Conservation (phyloP, 2,329 filamentous ascomycete species). For the Acrodontium crateriforme region DNA sequence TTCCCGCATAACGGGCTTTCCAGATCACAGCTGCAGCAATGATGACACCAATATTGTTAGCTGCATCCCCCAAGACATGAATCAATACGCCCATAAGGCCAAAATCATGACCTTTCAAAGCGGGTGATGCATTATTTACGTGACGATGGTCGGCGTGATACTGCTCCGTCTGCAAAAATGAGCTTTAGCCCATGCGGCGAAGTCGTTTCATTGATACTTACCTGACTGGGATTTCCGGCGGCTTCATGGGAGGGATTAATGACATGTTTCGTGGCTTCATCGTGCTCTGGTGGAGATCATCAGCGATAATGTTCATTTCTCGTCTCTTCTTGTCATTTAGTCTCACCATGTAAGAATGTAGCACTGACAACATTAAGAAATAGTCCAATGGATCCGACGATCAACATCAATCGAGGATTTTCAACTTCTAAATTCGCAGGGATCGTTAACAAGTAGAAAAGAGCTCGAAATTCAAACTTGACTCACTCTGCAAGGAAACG, state of each 20-base stretch:
- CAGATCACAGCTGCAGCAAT: conserved; percentile 50
- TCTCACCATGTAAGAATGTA: conserved; percentile 35
- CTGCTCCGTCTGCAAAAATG: not conserved
- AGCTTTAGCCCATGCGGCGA: too few relatives aligned
- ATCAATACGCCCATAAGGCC: conserved; percentile 57
- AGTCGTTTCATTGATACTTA: too few relatives aligned
- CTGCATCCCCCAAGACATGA: conserved; percentile 58
- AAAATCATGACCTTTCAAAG: conserved; percentile 44
- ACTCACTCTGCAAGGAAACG: conserved; percentile 33
- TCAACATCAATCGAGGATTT: conserved; percentile 51
- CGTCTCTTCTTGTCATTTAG: not conserved
- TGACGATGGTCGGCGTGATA: conserved; percentile 2
- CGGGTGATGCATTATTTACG: too few relatives aligned
- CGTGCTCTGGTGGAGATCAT: too few relatives aligned
- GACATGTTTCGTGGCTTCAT: not conserved
- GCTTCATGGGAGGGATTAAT: not conserved
- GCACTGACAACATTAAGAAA: conserved; percentile 53
- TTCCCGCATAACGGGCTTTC: conserved; percentile 41
- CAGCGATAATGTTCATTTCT: too few relatives aligned
- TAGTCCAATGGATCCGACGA: conserved; percentile 55
- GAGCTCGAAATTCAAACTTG: conserved; percentile 24
- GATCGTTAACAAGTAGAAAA: not conserved
- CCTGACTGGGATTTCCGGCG: too few relatives aligned
- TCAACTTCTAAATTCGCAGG: conserved; percentile 53
- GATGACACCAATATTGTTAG: conserved; percentile 67